These are phyloP conservation scores for Chalciporus piperatus DNA, from an alignment of 768 basidiomycete species.

Conservation along the genomic window DNA sequence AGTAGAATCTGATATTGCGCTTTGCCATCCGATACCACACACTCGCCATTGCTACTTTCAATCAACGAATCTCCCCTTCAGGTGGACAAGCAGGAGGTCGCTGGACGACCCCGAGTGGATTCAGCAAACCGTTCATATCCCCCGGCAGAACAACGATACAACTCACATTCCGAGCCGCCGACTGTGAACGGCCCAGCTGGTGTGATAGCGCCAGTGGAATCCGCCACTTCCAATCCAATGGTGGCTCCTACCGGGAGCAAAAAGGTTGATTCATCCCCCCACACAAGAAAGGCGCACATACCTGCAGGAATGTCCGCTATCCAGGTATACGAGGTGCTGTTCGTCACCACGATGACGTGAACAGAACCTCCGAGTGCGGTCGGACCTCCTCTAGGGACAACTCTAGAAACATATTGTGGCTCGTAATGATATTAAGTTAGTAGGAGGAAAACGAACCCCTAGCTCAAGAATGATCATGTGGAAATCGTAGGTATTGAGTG, in stretches of 20 bases:
- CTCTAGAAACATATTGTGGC: no score
- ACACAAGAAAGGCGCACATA: constrained; percentile 20
- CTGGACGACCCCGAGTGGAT: no score
- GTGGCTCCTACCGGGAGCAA: constrained; percentile 35
- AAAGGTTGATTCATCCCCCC: neutral
- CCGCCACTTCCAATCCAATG: constrained; percentile 48
- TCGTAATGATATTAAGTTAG: no score
- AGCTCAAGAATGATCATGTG: constrained; percentile 26
- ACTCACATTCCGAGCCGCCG: constrained; percentile 12
- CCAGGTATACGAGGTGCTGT: constrained; percentile 39
- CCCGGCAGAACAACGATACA: neutral
- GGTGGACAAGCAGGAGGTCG: no score
- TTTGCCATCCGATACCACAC: no score
- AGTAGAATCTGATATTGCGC: no score
- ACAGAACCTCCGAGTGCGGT: constrained; percentile 13
- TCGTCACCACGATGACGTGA: constrained; percentile 17
- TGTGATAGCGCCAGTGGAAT: constrained; percentile 45
- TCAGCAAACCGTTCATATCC: no score
- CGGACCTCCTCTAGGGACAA: constrained; percentile 45
- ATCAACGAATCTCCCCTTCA: no score
- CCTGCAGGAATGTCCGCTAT: constrained; percentile 45
- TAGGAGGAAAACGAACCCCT: constrained; percentile 22
- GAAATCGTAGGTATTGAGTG: neutral
- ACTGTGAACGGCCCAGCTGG: constrained; percentile 52
- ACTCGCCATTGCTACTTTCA: no score